Base-by-base conservation (phyloP, 306 rosid species). In the Corylus americana region DNA sequence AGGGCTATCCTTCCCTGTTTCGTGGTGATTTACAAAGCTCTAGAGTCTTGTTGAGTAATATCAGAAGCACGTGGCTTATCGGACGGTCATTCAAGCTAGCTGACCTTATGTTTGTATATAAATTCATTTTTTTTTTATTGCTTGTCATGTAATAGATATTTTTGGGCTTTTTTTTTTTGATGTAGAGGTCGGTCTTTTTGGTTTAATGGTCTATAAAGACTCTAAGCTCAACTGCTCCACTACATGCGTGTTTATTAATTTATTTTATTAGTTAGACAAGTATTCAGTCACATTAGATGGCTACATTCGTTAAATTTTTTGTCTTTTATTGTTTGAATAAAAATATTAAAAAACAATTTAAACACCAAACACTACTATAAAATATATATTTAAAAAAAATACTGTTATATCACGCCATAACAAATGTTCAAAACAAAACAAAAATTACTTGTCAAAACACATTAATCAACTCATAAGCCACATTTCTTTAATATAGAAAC, bases 1-100 rank as follows among this genome's bases (percentile, higher is more conserved):
- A 93, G 76, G 83, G 99, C 99, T 44, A 93, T 95, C 48, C 96
- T 91, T 70, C 97, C 98, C 71, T 95, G 99, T 77, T 95, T 95
- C 73, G 98, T 95, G 2, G 99, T 95, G 0, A 86, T 95, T 74
- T 95, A 95, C 86, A 84, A 87, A 55, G 94, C 92, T 2, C 71
- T 83, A 11, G 79, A 88, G 31, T 83, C 80, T 7, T 83, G 69
- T 54, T 57, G 8, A 10, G n/a, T 13, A 3, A 42, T 35, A 53
- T 27, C 12, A 73, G 35, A 31, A 12, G 5, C 25, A 17, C 11
- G 49, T 11, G 29, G 50, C 67, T 25, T 1, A 31, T 64, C 64
- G 2, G 48, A 37, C 1, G 53, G 72, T 71, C 42, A 45, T 54
- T 61, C 55, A 37, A 58, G 12, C 14, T 14, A 39, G 64, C 70